Percentiles rank a stretch among this genome's conserved stretches.
Conservation (phyloP, 768 basidiomycete genomes). For the Collybia nuda region DNA sequence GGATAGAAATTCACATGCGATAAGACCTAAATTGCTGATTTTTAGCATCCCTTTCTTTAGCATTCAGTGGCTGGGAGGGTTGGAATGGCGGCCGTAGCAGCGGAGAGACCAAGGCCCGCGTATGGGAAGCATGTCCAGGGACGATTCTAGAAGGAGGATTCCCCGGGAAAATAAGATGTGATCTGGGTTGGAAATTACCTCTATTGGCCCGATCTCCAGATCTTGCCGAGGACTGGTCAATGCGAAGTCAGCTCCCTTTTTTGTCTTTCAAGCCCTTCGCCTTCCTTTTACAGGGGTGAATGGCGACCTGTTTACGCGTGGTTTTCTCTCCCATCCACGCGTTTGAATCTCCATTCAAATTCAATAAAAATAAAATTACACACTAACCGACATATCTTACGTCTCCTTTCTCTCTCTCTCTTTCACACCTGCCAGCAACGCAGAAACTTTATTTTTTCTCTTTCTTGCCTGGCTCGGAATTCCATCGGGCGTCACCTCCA, state of each 20-base stretch:
- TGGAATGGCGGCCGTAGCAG: conserved; percentile 27
- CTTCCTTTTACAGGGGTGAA: conserved; percentile 36
- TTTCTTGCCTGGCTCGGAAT: conserved; percentile 14
- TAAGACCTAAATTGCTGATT: too few species aligned
- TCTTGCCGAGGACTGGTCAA: conserved; percentile 39
- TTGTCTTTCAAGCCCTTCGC: conserved; percentile 14
- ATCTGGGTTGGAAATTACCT: conserved; percentile 32
- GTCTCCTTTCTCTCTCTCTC: conserved; percentile 9
- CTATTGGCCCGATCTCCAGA: conserved; percentile 35
- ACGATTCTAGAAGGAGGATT: conserved; percentile 26
- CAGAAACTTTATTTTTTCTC: conserved; percentile 5
- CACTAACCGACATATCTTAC: conserved; percentile 24
- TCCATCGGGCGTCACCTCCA: conserved; percentile 13
- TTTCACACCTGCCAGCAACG: conserved; percentile 7
- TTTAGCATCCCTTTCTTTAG: not conserved
- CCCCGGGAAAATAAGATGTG: conserved; percentile 34
- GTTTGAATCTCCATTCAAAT: conserved; percentile 31
- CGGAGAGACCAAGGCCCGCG: conserved; percentile 13
- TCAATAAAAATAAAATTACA: conserved; percentile 32
- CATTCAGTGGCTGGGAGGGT: conserved; percentile 7
- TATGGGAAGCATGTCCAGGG: conserved; percentile 21
- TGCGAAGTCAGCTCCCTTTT: conserved; percentile 16
- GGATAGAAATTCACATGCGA: conserved; percentile 12
- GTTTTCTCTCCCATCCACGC: conserved; percentile 25
- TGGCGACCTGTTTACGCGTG: conserved; percentile 44